These are phyloP conservation scores for Fusarium subtropicale DNA, from an alignment of 2,329 filamentous ascomycete genomes.

Conservation along the genomic window DNA sequence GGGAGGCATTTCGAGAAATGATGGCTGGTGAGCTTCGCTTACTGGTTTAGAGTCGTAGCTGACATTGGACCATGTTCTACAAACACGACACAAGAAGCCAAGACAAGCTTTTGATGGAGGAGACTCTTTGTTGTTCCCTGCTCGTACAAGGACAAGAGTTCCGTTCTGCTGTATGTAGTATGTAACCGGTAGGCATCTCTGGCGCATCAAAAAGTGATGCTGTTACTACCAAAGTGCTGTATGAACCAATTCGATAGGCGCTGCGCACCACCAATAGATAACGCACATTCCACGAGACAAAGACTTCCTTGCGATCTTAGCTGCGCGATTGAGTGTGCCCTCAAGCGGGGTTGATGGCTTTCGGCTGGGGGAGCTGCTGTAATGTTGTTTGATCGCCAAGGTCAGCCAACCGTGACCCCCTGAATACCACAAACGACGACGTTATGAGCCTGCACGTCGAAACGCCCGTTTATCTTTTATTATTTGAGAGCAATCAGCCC, in stretches of 20 bases:
- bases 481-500: not conserved
- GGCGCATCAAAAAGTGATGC: not conserved
- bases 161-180: not conserved
- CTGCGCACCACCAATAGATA: conserved; percentile 21
- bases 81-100: conserved; percentile 16
- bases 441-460: conserved; percentile 18
- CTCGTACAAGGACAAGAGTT: not conserved
- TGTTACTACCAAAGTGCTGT: not conserved
- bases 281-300: conserved; percentile 36
- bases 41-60: conserved; percentile 20
- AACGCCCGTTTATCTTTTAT: conserved; percentile 1
- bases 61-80: conserved; percentile 15
- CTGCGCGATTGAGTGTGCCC: conserved; percentile 32
- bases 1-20: conserved; percentile 28
- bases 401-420: conserved; percentile 25
- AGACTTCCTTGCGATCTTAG: conserved; percentile 35
- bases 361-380: conserved; percentile 11
- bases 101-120: conserved; percentile 19
- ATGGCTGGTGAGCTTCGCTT: conserved; percentile 31
- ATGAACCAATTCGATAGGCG: not conserved
- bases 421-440: conserved; percentile 25
- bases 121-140: not conserved
- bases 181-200: not conserved
- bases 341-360: conserved; percentile 32
- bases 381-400: conserved; percentile 27